A percentile compares a stretch with the other conserved stretches of the same genome.
phyloP scores from a whole-genome alignment of 1,139 yeast species.

The Geotrichum candidum region DNA sequence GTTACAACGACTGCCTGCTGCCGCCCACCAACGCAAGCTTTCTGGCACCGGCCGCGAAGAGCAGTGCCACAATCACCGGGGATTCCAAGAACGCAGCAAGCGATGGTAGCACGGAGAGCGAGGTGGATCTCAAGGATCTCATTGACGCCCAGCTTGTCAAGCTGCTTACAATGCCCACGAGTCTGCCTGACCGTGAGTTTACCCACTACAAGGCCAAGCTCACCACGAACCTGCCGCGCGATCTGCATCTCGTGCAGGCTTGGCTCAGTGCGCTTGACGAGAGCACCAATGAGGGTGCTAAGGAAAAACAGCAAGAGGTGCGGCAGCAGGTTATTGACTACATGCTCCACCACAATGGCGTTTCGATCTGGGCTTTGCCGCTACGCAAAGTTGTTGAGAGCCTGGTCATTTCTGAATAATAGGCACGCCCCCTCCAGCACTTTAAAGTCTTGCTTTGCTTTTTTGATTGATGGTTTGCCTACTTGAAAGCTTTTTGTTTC shows the following conservation, averaged over 20 bases:
- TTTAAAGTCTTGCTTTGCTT: no score
- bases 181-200: conserved; percentile 37
- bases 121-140: background rate
- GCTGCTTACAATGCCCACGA: conserved; percentile 21
- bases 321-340: conserved; percentile 39
- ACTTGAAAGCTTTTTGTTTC: no score
- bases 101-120: conserved; percentile 8
- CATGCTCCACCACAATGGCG: conserved; percentile 49
- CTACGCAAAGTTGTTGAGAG: conserved; percentile 45
- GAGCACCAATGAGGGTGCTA: background rate
- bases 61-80: conserved; percentile 4
- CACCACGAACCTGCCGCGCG: conserved; percentile 22
- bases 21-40: conserved; percentile 20
- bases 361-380: conserved; percentile 53
- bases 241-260: conserved; percentile 24
- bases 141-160: background rate
- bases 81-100: conserved; percentile 2
- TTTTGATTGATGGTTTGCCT: no score
- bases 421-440: background rate
- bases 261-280: background rate
- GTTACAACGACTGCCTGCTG: conserved; percentile 38
- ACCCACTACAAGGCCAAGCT: conserved; percentile 39
- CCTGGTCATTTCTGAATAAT: background rate
- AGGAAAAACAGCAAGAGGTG: conserved; percentile 18
- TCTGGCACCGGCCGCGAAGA: conserved; percentile 1